Base-by-base conservation (phyloP, 2,329 filamentous ascomycete genomes). In the Aspergillus piperis region DNA sequence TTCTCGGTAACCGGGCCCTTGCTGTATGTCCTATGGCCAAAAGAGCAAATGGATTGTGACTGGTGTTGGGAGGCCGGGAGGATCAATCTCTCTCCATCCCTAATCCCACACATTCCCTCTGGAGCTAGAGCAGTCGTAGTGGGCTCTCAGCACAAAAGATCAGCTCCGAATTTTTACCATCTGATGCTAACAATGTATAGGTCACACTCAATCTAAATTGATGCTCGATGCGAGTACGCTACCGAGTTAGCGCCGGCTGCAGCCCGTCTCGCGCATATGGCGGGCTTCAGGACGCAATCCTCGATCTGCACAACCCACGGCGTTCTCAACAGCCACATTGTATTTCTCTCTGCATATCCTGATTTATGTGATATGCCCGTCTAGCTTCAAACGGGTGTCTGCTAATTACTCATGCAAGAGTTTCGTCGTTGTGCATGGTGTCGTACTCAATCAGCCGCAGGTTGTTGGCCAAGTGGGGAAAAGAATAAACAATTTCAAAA, bases 151-250 rank as follows among this genome's bases (percentile, higher is more conserved):
- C 15, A 27, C 10, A 25, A 44, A 27, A 27, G 36, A 23, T 38
- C 30, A 62, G 27, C 30, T 44, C 44, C 25, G 39, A 41, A 48
- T 55, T 50, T 50, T 56, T 42, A 58, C 42, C 32, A 44, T 27
- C n/a, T 42, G 41, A 42, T 30, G 32, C 41, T 61, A 53, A 59
- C 51, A 44, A 59, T 61, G 47, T 59, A 61, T 57, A 63, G 53
- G 56, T 60, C 58, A 60, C 38, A 54, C 52, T 52, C 44, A 30
- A 49, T 60, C 39, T 39, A 48, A 39, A 42, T 19, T 54, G 48
- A 21, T 55, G 53, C 42, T 55, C 27, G 23, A 52, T 48, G 23
- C 39, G n/a, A 55, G 39, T n/a, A 25, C n/a, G 10, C 32, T 25
- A 30, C 19, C 36, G 25, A 21, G 17, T 30, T 55, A 44, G 53